Conservation (phyloP, 1,284 basidiomycete species). For the Paramarasmius palmivorus region DNA sequence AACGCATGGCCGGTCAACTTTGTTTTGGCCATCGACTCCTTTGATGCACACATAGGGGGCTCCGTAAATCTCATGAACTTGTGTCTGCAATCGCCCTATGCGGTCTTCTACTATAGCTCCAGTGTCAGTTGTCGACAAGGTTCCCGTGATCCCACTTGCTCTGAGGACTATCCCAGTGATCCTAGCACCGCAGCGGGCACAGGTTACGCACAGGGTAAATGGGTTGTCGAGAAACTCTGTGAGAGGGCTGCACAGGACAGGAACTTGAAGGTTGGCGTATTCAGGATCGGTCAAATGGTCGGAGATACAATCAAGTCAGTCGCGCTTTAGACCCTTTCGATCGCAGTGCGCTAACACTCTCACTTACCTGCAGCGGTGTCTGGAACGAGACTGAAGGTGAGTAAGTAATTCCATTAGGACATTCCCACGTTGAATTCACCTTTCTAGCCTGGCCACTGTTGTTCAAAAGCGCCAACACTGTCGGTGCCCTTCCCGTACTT, state of each 20-base stretch:
- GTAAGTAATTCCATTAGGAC: conserved; percentile 30
- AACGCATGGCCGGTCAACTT: conserved; percentile 54
- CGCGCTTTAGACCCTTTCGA: neutral
- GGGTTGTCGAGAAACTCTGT: conserved; percentile 62
- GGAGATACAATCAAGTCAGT: conserved; percentile 42
- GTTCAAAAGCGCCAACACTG: conserved; percentile 37
- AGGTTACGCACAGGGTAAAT: conserved; percentile 61
- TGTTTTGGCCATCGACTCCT: conserved; percentile 44
- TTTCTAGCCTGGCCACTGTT: conserved; percentile 24
- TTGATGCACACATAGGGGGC: conserved; percentile 51
- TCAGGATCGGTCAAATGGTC: conserved; percentile 54
- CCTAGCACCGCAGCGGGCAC: conserved; percentile 42
- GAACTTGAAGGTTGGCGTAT: conserved; percentile 36
- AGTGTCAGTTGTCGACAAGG: conserved; percentile 45
- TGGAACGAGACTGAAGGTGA: conserved; percentile 65
- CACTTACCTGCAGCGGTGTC: conserved; percentile 35
- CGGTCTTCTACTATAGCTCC: conserved; percentile 58
- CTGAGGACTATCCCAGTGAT: conserved; percentile 38
- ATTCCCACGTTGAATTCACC: neutral
- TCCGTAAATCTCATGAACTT: conserved; percentile 56
- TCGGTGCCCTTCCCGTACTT: conserved; percentile 45
- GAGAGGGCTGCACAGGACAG: conserved; percentile 35
- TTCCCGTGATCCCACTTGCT: conserved; percentile 25
- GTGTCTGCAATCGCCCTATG: conserved; percentile 40
- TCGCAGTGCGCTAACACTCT: neutral